A percentile compares a stretch with the other conserved stretches of the same genome.
Evolutionary conservation across 257 asterid genomes (phyloP).

Genomic region (Coffea eugenioides): DNA sequence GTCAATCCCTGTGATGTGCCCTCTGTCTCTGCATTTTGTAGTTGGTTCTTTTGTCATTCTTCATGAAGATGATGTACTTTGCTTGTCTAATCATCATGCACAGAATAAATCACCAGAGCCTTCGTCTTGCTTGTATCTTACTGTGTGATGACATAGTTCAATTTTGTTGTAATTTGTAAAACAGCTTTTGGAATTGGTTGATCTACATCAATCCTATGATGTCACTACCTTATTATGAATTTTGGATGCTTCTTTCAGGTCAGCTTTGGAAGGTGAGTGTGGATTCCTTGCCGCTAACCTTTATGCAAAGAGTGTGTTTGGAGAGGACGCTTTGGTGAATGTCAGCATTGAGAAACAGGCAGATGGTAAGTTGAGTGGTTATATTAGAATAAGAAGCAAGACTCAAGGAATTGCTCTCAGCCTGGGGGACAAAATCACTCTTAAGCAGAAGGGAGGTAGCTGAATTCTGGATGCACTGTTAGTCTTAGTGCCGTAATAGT

Average conservation of each 20-base stretch:
- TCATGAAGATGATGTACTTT: neutral
- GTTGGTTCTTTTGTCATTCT: neutral
- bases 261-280: slow-evolving; percentile 97
- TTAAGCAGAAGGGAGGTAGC: slow-evolving; percentile 98
- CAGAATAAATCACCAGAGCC: neutral
- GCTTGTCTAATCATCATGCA: neutral
- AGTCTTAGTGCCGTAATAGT: slow-evolving; percentile 1
- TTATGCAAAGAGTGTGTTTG: slow-evolving; percentile 96
- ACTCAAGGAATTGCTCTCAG: slow-evolving; percentile 99
- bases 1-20: neutral
- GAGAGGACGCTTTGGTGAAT: slow-evolving; percentile 97
- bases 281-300: slow-evolving; percentile 96
- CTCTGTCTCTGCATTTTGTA: neutral
- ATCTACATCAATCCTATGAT: neutral
- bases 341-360: slow-evolving; percentile 89
- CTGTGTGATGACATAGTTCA: neutral
- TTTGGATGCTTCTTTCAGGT: slow-evolving; percentile 45
- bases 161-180: neutral
- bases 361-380: slow-evolving; percentile 88
- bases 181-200: neutral
- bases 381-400: slow-evolving; percentile 97
- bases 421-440: slow-evolving; percentile 97
- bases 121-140: neutral
- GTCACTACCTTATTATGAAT: neutral
- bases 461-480: slow-evolving; percentile 29